Evolutionary conservation across 163 green algal species (phyloP), one percentile per base, ranked within the genome.

Genomic region (Botryococcus braunii): DNA sequence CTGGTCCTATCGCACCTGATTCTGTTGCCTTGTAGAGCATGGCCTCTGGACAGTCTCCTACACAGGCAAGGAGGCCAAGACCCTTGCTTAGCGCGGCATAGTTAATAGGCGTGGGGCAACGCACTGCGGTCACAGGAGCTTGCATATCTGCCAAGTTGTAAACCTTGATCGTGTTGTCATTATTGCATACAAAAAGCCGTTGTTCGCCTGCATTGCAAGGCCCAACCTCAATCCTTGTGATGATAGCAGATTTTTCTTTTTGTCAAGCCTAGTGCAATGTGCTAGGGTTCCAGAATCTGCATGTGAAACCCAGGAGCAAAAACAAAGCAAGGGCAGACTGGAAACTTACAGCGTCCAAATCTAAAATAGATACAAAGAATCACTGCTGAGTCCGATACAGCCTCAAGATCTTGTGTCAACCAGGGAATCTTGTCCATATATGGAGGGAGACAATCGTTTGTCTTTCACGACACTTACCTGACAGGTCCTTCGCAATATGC

Each of bases 101-200:
- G 79, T 94, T 94, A 47, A 93, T 81, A 55, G 87, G 69, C 32
- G 77, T 77, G 3, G 73, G 76, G 56, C 72, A 83, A 41, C 67
- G 66, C 48, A 82, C 47, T 37, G 57, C 43, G 59, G 43, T 37
- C 47, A 70, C 34, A 55, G 62, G 72, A 8, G 43, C 36, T n/a
- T n/a, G n/a, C 38, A 72, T 68, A 8, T 46, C 49, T 17, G 68
- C 5, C 52, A 79, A 49, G 32, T 38, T 37, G 35, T 74, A 80
- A 31, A 82, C 77, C 59, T 82, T 85, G 58, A 93, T 74, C 3
- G 69, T 86, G 43, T 76, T 63, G 75, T 92, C 86, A 68, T 93
- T 93, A 77, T 84, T 84, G 82, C 81, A 86, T 38, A 91, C 76
- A 78, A 87, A 89, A 46, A 91, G 75, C 41, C 74, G 75, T 46